Evolutionary conservation across 257 asterid genomes (phyloP).

Genomic region (Scutellaria galericulata): DNA sequence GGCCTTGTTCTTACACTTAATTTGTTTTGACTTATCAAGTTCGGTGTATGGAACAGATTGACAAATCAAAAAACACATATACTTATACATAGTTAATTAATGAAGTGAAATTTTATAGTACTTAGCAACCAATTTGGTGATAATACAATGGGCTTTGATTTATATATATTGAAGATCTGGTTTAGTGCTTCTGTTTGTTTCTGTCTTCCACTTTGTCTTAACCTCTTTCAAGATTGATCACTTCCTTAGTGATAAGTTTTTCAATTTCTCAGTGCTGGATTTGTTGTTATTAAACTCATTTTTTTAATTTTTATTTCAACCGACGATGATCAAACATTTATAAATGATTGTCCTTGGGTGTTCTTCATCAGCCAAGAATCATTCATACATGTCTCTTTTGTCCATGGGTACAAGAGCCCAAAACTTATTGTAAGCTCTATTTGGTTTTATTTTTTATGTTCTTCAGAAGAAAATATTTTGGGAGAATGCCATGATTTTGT

Average conservation of each 20-base stretch:
- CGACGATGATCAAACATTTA: conserved; percentile 14
- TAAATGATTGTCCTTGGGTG: conserved; percentile 18
- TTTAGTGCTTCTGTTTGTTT: conserved; percentile 46
- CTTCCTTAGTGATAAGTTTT: conserved; percentile 47
- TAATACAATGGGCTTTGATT: conserved; percentile 23
- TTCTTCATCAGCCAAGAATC: background rate
- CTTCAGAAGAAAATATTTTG: background rate
- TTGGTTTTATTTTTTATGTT: background rate
- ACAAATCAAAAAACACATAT: conserved; percentile 33
- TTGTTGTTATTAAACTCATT: background rate
- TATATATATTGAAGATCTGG: conserved; percentile 12
- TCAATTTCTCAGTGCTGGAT: conserved; percentile 54
- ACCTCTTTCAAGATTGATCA: conserved; percentile 33
- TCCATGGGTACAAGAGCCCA: background rate
- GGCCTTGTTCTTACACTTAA: conserved; percentile 31
- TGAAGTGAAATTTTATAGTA: background rate
- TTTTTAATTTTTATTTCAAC: background rate
- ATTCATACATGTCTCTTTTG: too few species aligned
- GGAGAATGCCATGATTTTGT: background rate
- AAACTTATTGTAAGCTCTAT: background rate
- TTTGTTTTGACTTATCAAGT: conserved; percentile 42
- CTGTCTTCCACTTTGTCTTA: conserved; percentile 59
- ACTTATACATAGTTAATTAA: background rate
- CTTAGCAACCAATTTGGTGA: conserved; percentile 19
- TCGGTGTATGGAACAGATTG: conserved; percentile 46